Evolutionary conservation across 2,329 filamentous ascomycete genomes (phyloP).

Genomic region (Chaetomiaceae sp.): DNA sequence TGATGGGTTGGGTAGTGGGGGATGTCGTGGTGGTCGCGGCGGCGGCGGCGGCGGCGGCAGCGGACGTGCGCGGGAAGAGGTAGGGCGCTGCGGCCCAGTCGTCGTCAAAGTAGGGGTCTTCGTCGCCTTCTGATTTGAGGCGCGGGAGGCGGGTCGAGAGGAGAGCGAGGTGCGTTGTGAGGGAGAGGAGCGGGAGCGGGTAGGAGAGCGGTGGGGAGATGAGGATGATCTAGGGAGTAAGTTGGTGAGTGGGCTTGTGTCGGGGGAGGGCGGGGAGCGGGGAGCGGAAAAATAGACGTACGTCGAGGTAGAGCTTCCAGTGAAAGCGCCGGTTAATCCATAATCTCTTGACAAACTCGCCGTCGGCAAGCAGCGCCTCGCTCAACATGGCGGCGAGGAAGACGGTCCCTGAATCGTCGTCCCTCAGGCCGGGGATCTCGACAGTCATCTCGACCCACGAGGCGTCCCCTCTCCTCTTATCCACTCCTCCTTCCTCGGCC

Average conservation of each 20-base stretch:
- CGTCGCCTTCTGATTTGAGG: conserved; percentile 83
- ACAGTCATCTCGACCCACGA: conserved; percentile 89
- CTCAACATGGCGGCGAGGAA: conserved; percentile 84
- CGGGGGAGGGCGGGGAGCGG: too few relatives aligned
- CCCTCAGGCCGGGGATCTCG: conserved; percentile 84
- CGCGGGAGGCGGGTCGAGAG: conserved; percentile 79
- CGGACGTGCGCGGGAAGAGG: conserved; percentile 60
- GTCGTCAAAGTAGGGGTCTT: conserved; percentile 96
- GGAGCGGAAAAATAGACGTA: conserved; percentile 50
- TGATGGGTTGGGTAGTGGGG: too few relatives aligned
- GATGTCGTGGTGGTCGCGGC: too few relatives aligned
- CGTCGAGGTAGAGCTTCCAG: conserved; percentile 94
- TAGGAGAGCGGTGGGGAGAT: conserved; percentile 92
- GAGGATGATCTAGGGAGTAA: conserved; percentile 67
- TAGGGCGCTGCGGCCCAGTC: conserved; percentile 85
- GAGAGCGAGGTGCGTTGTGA: conserved; percentile 90
- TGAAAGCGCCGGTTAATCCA: conserved; percentile 90
- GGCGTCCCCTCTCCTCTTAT: conserved; percentile 44
- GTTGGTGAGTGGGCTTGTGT: not conserved
- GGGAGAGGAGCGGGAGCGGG: conserved; percentile 83
- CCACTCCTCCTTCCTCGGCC: conserved; percentile 31
- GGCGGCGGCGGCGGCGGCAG: conserved; percentile 11
- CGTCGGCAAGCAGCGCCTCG: conserved; percentile 76
- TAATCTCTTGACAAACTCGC: conserved; percentile 64
- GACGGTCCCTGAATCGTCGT: conserved; percentile 85